A percentile compares a stretch with the other conserved stretches of the same genome.
Evolutionary conservation across 1,284 basidiomycete species (phyloP).

Genomic region (Heterobasidion annosum): DNA sequence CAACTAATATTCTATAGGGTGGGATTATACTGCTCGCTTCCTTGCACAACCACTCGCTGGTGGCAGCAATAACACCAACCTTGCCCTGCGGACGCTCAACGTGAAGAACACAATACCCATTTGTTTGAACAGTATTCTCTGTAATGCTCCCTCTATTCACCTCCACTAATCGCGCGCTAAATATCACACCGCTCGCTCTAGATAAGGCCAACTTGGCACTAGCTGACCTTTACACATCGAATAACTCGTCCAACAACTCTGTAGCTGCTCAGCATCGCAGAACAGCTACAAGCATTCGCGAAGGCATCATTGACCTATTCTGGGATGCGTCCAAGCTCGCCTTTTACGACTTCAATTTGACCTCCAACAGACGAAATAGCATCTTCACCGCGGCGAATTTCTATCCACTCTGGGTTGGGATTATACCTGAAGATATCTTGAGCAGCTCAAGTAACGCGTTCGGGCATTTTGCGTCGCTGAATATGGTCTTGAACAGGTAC

Average conservation of each 20-base stretch:
- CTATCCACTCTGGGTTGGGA: constrained; percentile 84
- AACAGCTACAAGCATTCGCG: constrained; percentile 49
- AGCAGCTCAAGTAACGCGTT: constrained; percentile 56
- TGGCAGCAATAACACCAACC: constrained; percentile 27
- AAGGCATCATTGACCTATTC: constrained; percentile 75
- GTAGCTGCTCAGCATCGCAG: constrained; percentile 45
- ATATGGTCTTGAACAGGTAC: constrained; percentile 75
- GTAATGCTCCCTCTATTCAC: constrained; percentile 33
- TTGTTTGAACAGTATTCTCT: constrained; percentile 79
- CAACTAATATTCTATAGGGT: constrained; percentile 17
- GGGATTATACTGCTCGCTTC: constrained; percentile 46
- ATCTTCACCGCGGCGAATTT: constrained; percentile 69
- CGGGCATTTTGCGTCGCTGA: constrained; percentile 62
- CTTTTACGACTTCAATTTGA: constrained; percentile 84
- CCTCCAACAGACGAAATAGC: constrained; percentile 49
- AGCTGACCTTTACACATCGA: constrained; percentile 52
- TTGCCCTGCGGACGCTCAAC: constrained; percentile 65
- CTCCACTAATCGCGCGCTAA: not conserved
- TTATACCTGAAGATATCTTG: constrained; percentile 67
- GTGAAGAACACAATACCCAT: constrained; percentile 65
- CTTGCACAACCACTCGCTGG: constrained; percentile 34
- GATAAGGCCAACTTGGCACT: constrained; percentile 59
- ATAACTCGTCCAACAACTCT: constrained; percentile 25
- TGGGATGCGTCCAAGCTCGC: constrained; percentile 80
- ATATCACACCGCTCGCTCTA: constrained; percentile 15